These are phyloP conservation scores for Iris pallida DNA, from an alignment of 116 monocot genomes.

Conservation along the genomic window DNA sequence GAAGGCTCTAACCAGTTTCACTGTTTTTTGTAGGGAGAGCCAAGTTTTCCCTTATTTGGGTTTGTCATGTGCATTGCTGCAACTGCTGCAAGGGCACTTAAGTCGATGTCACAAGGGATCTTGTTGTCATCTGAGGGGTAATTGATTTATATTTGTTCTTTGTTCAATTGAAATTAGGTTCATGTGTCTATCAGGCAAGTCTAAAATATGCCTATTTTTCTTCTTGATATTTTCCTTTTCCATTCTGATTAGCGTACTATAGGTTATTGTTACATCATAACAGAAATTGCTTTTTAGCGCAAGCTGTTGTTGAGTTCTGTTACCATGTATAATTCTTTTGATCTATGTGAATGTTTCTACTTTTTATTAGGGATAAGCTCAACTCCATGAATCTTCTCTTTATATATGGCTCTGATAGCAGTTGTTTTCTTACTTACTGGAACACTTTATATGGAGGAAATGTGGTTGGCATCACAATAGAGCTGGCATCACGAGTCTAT, in stretches of 20 bases:
- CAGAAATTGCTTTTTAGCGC: background rate
- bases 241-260: background rate
- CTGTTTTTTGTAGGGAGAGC: constrained; percentile 45
- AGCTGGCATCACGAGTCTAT: too few relatives aligned
- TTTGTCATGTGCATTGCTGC: constrained; percentile 42
- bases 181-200: too few relatives aligned
- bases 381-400: constrained; percentile 65
- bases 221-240: background rate
- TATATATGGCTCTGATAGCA: constrained; percentile 62
- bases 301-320: too few relatives aligned
- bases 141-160: background rate
- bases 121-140: constrained; percentile 41
- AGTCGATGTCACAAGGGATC: constrained; percentile 47
- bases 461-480: constrained; percentile 51
- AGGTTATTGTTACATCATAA: background rate
- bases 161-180: too few relatives aligned
- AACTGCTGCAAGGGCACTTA: constrained; percentile 47
- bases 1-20: too few relatives aligned
- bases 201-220: background rate
- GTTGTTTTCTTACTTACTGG: constrained; percentile 56
- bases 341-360: background rate
- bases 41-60: constrained; percentile 50
- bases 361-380: constrained; percentile 50
- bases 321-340: background rate
- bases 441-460: constrained; percentile 64